Evolutionary conservation across 1,284 basidiomycete species (phyloP).

Genomic region (Apiotrichum veenhuisii): DNA sequence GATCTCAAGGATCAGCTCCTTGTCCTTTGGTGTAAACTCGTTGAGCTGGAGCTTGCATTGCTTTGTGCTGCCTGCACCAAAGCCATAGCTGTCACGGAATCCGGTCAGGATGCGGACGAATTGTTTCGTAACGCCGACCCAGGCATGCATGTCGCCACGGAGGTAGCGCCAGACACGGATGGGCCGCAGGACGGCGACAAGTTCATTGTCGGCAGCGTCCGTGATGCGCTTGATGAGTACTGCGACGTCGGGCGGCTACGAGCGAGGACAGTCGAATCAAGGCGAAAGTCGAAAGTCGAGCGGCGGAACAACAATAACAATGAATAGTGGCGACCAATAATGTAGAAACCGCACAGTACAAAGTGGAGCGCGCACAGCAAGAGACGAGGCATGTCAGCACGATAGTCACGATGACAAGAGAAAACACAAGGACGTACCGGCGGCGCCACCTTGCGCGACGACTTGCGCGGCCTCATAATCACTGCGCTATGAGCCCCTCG

Average conservation of each 20-base stretch:
- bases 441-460: conserved; percentile 33
- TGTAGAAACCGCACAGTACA: neutral
- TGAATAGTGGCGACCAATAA: neutral
- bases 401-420: neutral
- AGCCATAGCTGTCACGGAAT: conserved; percentile 69
- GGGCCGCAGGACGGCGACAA: conserved; percentile 22
- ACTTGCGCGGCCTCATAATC: conserved; percentile 42
- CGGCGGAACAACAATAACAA: no score
- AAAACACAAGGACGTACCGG: conserved; percentile 22
- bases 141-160: conserved; percentile 92
- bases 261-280: neutral
- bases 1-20: conserved; percentile 73
- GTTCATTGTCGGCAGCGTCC: conserved; percentile 26
- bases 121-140: conserved; percentile 92
- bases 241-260: conserved; percentile 33
- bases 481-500: neutral
- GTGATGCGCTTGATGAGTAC: conserved; percentile 33
- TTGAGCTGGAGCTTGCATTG: conserved; percentile 61
- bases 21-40: conserved; percentile 71
- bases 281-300: neutral
- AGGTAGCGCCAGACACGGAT: conserved; percentile 78
- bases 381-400: conserved; percentile 3
- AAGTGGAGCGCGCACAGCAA: neutral
- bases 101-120: conserved; percentile 85
- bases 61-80: conserved; percentile 21